Evolutionary conservation across 2,329 filamentous ascomycete genomes (phyloP), one percentile per base, ranked within the genome.

Genomic region (Corynespora cassiicola): DNA sequence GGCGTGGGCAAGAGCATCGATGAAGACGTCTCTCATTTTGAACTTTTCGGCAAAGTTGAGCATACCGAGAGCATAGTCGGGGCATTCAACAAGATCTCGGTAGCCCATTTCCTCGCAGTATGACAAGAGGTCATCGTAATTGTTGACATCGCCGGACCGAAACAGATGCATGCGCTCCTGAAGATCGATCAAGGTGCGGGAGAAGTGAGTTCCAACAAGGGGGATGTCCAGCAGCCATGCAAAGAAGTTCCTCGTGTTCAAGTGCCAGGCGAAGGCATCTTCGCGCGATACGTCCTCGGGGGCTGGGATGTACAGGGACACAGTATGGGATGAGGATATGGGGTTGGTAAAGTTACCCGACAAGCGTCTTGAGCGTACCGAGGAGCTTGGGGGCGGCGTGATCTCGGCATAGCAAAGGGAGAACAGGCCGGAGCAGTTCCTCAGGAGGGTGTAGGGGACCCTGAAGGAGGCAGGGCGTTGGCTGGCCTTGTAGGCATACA

Each of bases 1-100:
- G 58, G 87, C 90, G 57, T 94, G 88, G 10, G 80, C 77, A 65
- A 91, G 90, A 0, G 88, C 84, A 55, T 88, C 79, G 8, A 84
- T 77, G 74, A 88, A 92, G 9, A 88, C 67, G n/a, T 82, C 76
- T 36, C 73, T 74, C 17, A 86, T 66, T 34, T 80, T 77, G 48
- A 84, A 85, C 15, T 76, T 71, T 56, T 92, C 88, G 2, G 86
- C 83, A 27, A 90, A 76, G 33, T 79, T 79, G 9, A 92, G 69
- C 28, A 85, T 72, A 0, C 84, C 87, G 23, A 90, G 62, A 0
- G 87, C 84, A 57, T 90, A 82, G 34, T 84, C 77, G 0, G 85
- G 81, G 43, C 82, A 81, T 42, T 82, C 79, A 3, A 78, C 75
- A 58, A 91, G 78, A 42, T 84, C 77, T 6, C 84, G 66, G 54